Evolutionary conservation across 768 basidiomycete species (phyloP), one percentile per base, ranked within the genome.

Genomic region (Tylopilus vinaceipallidus): DNA sequence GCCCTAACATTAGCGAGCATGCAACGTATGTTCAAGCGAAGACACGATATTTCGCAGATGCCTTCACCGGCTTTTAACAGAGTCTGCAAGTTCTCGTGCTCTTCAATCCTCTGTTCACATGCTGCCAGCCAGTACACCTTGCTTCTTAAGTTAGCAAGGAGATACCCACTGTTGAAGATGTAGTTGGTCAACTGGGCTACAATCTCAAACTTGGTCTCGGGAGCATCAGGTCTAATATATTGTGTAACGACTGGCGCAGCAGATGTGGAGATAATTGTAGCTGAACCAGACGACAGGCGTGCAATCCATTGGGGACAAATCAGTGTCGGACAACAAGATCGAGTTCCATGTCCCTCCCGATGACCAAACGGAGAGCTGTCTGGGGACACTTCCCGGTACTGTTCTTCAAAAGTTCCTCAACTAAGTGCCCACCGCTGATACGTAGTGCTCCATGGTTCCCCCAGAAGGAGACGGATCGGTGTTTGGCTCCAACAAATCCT

Each of bases 101-200:
- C 70, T 17, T 59, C 66, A 7, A 71, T 32, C 19, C 36, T 59
- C 36, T 56, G 64, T 36, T 75, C 75, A 42, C 75, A 73, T 2
- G 50, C 19, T 5, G 64, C 64, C 49, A 72, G 59, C 77, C 75
- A 77, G 59, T 71, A 67, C 27, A 77, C 76, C 19, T 68, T 53
- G 29, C 69, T 56, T 44, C 75, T 64, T 34, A 66, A 45, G 42
- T 70, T 61, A n/a, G 63, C 53, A 7, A 68, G 59, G 22, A 71
- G 59, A 44, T 69, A 79, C 2, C 72, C 71, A 30, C 67, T 65
- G 20, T 41, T 52, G 62, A 79, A 79, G 55, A 78, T 65, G 49
- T 77, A 51, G 66, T 78, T 79, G 43, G 75, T 77, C 47, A 78
- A 54, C 47, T 78, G 71, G n/a, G 75, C 74, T 19, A 78, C 51